A percentile compares a stretch with the other conserved stretches of the same genome.
phyloP scores from a whole-genome alignment of 768 basidiomycete genomes.

The Boletus edulis region DNA sequence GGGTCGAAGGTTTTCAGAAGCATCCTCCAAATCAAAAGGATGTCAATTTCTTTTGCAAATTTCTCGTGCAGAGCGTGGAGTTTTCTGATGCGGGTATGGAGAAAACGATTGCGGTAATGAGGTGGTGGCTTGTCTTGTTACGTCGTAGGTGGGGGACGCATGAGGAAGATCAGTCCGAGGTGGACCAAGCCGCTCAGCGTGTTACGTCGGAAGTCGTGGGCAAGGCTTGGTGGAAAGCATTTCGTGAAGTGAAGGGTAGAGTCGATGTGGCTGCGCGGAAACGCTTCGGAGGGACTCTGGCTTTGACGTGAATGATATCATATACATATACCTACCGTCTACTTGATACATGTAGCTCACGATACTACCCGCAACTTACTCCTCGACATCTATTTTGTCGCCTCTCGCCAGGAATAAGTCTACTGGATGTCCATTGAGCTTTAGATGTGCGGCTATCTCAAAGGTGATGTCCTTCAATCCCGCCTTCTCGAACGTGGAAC shows the following conservation, averaged over 20 bases:
- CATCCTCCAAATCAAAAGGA: conserved; percentile 72
- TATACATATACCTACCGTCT: not conserved
- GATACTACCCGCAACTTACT: not conserved
- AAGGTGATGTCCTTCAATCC: conserved; percentile 48
- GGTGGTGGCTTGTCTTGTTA: conserved; percentile 79
- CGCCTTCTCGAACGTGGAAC: conserved; percentile 48
- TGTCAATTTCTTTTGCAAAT: conserved; percentile 71
- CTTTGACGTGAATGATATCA: conserved; percentile 43
- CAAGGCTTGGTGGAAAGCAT: conserved; percentile 80
- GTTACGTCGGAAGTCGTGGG: conserved; percentile 46
- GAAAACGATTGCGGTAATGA: conserved; percentile 66
- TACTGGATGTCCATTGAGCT: conserved; percentile 31
- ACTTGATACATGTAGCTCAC: not conserved
- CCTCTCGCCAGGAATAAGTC: conserved; percentile 60
- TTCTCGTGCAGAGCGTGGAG: conserved; percentile 66
- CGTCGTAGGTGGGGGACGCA: conserved; percentile 60
- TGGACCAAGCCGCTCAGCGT: conserved; percentile 29
- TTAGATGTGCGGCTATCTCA: conserved; percentile 31
- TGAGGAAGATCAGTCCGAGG: conserved; percentile 41
- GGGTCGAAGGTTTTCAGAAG: conserved; percentile 65
- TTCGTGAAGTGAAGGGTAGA: conserved; percentile 61
- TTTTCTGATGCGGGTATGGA: conserved; percentile 68
- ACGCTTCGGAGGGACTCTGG: conserved; percentile 72
- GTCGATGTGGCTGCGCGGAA: conserved; percentile 65
- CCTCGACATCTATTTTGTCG: conserved; percentile 27